phyloP scores from a whole-genome alignment of 2,329 filamentous ascomycete genomes.

The Graphilbum fragrans region DNA sequence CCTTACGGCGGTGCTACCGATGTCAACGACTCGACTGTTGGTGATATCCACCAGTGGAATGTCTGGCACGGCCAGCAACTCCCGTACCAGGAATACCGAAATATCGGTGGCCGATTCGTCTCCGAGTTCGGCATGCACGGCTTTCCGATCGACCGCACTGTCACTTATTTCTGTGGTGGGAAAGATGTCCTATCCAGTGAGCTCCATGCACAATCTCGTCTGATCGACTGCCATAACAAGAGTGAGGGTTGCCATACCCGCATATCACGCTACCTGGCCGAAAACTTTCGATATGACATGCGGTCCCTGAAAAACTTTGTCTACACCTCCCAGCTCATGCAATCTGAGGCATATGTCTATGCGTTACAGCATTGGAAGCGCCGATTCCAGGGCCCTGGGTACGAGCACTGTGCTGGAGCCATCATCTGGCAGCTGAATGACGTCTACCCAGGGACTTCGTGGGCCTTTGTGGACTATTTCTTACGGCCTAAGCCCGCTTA shows the following conservation, averaged over 20 bases:
- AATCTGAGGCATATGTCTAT: slow-evolving; percentile 33
- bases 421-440: slow-evolving; percentile 61
- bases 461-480: slow-evolving; percentile 53
- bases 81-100: slow-evolving; percentile 65
- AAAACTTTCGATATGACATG: slow-evolving; percentile 56
- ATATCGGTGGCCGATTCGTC: slow-evolving; percentile 60
- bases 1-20: too few species aligned
- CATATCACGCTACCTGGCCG: slow-evolving; percentile 58
- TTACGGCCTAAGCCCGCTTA: slow-evolving; percentile 51
- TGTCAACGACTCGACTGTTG: slow-evolving; percentile 29
- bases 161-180: slow-evolving; percentile 37
- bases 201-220: slow-evolving; percentile 53
- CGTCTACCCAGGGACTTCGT: slow-evolving; percentile 55
- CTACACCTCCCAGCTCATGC: slow-evolving; percentile 39
- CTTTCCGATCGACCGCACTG: slow-evolving; percentile 58
- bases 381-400: slow-evolving; percentile 40
- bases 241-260: slow-evolving; percentile 61
- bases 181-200: too few species aligned
- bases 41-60: slow-evolving; percentile 76
- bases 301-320: slow-evolving; percentile 31
- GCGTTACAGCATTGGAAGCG: slow-evolving; percentile 43
- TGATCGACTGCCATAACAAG: slow-evolving; percentile 72
- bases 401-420: slow-evolving; percentile 45
- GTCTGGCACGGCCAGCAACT: slow-evolving; percentile 71
- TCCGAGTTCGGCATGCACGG: slow-evolving; percentile 75